A percentile compares a stretch with the other conserved stretches of the same genome.
Evolutionary conservation across 257 asterid genomes (phyloP).

Genomic region (Cinchona pubescens): DNA sequence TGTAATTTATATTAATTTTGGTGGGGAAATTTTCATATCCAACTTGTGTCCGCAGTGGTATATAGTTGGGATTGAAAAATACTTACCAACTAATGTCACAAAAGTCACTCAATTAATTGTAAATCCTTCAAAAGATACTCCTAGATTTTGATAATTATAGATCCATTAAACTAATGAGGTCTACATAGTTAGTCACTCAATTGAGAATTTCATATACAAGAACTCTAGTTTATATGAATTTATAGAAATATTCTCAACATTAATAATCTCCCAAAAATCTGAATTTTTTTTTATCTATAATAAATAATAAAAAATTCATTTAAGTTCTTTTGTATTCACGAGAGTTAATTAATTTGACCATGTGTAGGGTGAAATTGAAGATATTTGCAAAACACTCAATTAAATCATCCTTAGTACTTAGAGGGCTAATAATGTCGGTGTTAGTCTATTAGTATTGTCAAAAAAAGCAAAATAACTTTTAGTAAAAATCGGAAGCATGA

Average conservation of each 20-base stretch:
- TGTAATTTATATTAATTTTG: neutral
- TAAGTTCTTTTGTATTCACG: neutral
- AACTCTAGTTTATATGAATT: no score
- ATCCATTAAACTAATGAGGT: neutral
- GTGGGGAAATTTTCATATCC: neutral
- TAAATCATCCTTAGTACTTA: neutral
- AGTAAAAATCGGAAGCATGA: neutral
- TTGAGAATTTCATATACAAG: neutral
- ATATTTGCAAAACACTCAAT: neutral
- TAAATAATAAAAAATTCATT: neutral
- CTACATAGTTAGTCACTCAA: neutral
- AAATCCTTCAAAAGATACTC: neutral
- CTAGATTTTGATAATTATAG: neutral
- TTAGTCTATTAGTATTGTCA: neutral
- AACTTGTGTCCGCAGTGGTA: neutral
- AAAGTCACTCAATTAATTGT: neutral
- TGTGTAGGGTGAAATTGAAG: neutral
- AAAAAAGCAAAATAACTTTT: no score
- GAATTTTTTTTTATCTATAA: no score
- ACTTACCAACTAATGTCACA: neutral
- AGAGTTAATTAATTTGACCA: neutral
- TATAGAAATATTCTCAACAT: no score
- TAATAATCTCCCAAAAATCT: no score
- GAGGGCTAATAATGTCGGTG: conserved; percentile 4
- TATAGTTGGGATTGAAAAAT: neutral